These are phyloP conservation scores for Thelonectria discophora DNA, from an alignment of 2,329 filamentous ascomycete genomes.

Conservation along the genomic window DNA sequence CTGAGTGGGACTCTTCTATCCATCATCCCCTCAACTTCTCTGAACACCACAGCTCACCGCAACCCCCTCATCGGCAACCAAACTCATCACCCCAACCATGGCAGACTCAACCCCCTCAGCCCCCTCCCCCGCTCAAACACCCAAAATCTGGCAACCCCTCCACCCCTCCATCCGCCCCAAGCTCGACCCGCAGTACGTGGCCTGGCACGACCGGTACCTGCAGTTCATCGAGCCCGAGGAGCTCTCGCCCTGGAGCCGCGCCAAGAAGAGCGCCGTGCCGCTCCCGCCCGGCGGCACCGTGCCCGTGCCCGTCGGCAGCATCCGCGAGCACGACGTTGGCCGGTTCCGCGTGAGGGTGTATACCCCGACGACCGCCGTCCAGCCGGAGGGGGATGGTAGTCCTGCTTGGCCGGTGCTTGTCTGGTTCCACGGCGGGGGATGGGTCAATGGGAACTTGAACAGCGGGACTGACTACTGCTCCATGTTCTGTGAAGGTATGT, in stretches of 20 bases:
- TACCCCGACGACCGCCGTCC: slow-evolving; percentile 40
- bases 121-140: too few species aligned
- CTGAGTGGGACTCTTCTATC: too few species aligned
- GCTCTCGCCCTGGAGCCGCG: slow-evolving; percentile 45
- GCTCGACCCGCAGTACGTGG: slow-evolving; percentile 51
- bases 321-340: slow-evolving; percentile 41
- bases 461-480: slow-evolving; percentile 48
- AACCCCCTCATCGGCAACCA: background rate
- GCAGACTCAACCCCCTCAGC: slow-evolving; percentile 3
- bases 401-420: slow-evolving; percentile 49
- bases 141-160: slow-evolving; percentile 46
- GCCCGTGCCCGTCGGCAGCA: slow-evolving; percentile 41
- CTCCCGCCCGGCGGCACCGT: slow-evolving; percentile 40
- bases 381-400: slow-evolving; percentile 23
- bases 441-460: slow-evolving; percentile 48
- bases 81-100: background rate
- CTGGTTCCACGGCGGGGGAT: slow-evolving; percentile 53
- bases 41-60: background rate
- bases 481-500: slow-evolving; percentile 43
- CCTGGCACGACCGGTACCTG: slow-evolving; percentile 49
- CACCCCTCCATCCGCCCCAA: slow-evolving; percentile 43
- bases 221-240: slow-evolving; percentile 50
- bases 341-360: slow-evolving; percentile 47
- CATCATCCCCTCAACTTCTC: background rate
- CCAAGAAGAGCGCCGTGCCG: slow-evolving; percentile 28